Percentiles rank a stretch among this genome's conserved stretches.
Evolutionary conservation across 768 basidiomycete species (phyloP).

Genomic region (Dioszegia crocea): DNA sequence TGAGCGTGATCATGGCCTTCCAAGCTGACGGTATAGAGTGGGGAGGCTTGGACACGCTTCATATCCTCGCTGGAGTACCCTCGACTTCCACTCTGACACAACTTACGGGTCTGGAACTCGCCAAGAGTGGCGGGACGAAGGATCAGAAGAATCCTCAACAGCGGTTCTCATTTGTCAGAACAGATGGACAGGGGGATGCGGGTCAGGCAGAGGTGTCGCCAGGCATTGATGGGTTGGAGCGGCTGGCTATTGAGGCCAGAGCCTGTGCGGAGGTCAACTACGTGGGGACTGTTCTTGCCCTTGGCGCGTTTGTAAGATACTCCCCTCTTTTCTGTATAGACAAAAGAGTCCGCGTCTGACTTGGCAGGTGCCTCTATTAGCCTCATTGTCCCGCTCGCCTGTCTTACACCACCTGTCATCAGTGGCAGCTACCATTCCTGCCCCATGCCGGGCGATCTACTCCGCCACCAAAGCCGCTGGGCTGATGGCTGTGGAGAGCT

Average conservation of each 20-base stretch:
- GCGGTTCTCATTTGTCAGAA: neutral
- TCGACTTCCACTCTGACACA: slow-evolving; percentile 71
- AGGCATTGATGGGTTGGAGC: slow-evolving; percentile 59
- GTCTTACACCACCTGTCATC: slow-evolving; percentile 75
- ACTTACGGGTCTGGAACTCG: slow-evolving; percentile 55
- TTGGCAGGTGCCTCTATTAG: slow-evolving; percentile 69
- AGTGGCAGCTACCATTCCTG: slow-evolving; percentile 71
- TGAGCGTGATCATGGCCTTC: neutral
- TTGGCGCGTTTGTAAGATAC: slow-evolving; percentile 43
- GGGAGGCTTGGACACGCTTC: slow-evolving; percentile 74
- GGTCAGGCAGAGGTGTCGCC: slow-evolving; percentile 29
- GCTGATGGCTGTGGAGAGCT: slow-evolving; percentile 41
- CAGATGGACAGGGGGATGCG: neutral
- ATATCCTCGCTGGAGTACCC: slow-evolving; percentile 79
- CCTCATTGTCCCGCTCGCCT: slow-evolving; percentile 62
- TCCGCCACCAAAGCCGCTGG: slow-evolving; percentile 72
- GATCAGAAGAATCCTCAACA: neutral
- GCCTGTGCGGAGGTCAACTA: slow-evolving; percentile 43
- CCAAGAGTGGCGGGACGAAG: neutral
- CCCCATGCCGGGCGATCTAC: slow-evolving; percentile 81
- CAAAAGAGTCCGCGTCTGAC: neutral
- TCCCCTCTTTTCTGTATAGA: neutral
- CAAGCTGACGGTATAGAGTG: slow-evolving; percentile 58
- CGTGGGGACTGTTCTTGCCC: slow-evolving; percentile 39
- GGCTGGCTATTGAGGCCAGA: slow-evolving; percentile 55